phyloP scores from a whole-genome alignment of 2,329 filamentous ascomycete genomes.

The Calonectria hawksworthii region DNA sequence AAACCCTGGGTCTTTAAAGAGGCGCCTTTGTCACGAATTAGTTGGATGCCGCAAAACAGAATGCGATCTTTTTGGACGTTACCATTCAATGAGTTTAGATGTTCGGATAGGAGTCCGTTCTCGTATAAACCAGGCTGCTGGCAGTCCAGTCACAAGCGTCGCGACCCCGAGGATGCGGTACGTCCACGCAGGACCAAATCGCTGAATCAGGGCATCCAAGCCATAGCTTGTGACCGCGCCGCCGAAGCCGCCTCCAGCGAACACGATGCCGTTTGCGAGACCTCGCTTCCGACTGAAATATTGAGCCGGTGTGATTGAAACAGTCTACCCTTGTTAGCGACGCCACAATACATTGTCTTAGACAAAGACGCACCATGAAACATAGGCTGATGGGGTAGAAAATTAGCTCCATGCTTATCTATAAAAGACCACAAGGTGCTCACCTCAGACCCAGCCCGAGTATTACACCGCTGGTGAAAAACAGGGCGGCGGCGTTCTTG shows the following conservation, averaged over 20 bases:
- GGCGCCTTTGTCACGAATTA: conserved; percentile 51
- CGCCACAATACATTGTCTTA: conserved; percentile 21
- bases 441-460: conserved; percentile 48
- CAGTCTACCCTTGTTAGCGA: conserved; percentile 16
- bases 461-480: conserved; percentile 40
- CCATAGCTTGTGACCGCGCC: conserved; percentile 66
- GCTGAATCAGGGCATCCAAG: conserved; percentile 62
- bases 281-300: conserved; percentile 69
- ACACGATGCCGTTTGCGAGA: conserved; percentile 68
- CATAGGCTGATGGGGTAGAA: conserved; percentile 1
- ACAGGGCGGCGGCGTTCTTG: conserved; percentile 45
- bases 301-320: conserved; percentile 54
- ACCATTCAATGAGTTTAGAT: conserved; percentile 63
- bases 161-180: conserved; percentile 67
- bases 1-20: conserved; percentile 68
- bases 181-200: conserved; percentile 63
- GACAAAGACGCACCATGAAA: conserved; percentile 22
- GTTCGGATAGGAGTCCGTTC: conserved; percentile 52
- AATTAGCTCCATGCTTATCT: not conserved
- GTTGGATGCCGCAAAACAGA: not conserved
- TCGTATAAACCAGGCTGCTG: conserved; percentile 67
- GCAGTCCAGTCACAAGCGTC: conserved; percentile 66
- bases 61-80: conserved; percentile 20
- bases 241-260: conserved; percentile 68
- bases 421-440: not conserved